Conservation (phyloP, 768 basidiomycete genomes). For the Xanthoconium stramineum region DNA sequence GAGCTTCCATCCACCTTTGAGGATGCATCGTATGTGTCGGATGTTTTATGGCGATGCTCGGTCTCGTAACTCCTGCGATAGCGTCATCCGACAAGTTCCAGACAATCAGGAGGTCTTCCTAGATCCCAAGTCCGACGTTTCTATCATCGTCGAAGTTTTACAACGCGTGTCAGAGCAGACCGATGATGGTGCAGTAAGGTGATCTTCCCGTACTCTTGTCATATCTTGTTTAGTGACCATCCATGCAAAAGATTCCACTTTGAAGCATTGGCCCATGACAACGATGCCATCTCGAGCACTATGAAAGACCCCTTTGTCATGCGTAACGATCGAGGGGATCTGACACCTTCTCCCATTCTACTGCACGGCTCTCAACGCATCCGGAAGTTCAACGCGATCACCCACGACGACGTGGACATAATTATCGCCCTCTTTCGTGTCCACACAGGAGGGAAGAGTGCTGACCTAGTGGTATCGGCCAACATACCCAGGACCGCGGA, state of each 20-base stretch:
- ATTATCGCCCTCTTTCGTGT: slow-evolving; percentile 81
- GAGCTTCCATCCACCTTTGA: slow-evolving; percentile 54
- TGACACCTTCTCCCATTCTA: slow-evolving; percentile 56
- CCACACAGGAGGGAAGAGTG: slow-evolving; percentile 45
- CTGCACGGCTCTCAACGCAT: slow-evolving; percentile 71
- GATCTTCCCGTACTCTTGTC: slow-evolving; percentile 19
- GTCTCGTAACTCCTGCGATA: slow-evolving; percentile 22
- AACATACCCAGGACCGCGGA: slow-evolving; percentile 63
- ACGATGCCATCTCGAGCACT: slow-evolving; percentile 54
- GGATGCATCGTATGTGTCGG: slow-evolving; percentile 78
- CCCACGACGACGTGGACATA: slow-evolving; percentile 68
- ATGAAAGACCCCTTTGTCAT: slow-evolving; percentile 43
- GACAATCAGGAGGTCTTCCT: slow-evolving; percentile 95
- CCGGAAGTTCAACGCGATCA: slow-evolving; percentile 67
- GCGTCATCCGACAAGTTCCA: slow-evolving; percentile 79
- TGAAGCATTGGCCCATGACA: slow-evolving; percentile 87
- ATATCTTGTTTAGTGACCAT: slow-evolving; percentile 3
- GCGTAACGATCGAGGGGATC: slow-evolving; percentile 41
- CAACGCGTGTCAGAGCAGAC: slow-evolving; percentile 61
- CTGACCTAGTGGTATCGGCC: slow-evolving; percentile 82
- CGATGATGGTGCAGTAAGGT: slow-evolving; percentile 69
- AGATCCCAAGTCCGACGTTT: slow-evolving; percentile 62
- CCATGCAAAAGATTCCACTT: slow-evolving; percentile 75
- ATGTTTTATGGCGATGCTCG: slow-evolving; percentile 7
- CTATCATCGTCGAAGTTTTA: slow-evolving; percentile 83